Evolutionary conservation across 352 stramenopile species (phyloP).

Genomic region (Phytophthora citrophthora): DNA sequence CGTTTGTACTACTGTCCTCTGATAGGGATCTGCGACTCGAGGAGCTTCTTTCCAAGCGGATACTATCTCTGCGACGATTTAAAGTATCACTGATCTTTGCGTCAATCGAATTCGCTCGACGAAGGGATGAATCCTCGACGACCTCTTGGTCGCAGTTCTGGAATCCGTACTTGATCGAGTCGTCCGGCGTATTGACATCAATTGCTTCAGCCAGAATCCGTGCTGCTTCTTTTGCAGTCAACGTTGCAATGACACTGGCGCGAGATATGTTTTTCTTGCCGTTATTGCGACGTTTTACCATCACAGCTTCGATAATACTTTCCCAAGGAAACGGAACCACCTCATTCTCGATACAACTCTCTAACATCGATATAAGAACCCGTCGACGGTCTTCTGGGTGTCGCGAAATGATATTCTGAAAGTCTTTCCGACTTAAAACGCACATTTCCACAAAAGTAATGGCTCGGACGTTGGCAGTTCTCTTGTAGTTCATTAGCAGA

Average conservation of each 20-base stretch:
- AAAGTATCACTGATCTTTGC: constrained; percentile 8
- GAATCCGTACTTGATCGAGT: constrained; percentile 29
- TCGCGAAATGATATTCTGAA: constrained; percentile 12
- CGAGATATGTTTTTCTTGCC: constrained; percentile 2
- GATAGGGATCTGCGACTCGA: neutral
- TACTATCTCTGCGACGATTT: constrained; percentile 1
- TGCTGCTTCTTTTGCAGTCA: constrained; percentile 8
- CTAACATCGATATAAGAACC: constrained; percentile 17
- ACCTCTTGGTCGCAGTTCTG: constrained; percentile 13
- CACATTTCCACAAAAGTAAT: constrained; percentile 33
- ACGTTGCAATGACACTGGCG: constrained; percentile 3
- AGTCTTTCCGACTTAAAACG: constrained; percentile 4
- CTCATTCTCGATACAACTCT: constrained; percentile 18
- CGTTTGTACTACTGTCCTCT: neutral
- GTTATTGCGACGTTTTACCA: neutral
- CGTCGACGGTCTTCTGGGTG: constrained; percentile 20
- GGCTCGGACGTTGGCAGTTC: constrained; percentile 27
- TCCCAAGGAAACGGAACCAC: constrained; percentile 17
- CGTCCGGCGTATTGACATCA: constrained; percentile 15
- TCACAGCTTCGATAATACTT: constrained; percentile 11
- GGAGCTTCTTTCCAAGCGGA: neutral
- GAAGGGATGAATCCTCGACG: constrained; percentile 2
- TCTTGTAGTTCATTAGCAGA: constrained; percentile 39
- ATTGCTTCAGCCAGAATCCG: constrained; percentile 20
- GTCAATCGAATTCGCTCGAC: neutral